Evolutionary conservation across 2,329 filamentous ascomycete genomes (phyloP).

Genomic region (Colletotrichum australisinense): DNA sequence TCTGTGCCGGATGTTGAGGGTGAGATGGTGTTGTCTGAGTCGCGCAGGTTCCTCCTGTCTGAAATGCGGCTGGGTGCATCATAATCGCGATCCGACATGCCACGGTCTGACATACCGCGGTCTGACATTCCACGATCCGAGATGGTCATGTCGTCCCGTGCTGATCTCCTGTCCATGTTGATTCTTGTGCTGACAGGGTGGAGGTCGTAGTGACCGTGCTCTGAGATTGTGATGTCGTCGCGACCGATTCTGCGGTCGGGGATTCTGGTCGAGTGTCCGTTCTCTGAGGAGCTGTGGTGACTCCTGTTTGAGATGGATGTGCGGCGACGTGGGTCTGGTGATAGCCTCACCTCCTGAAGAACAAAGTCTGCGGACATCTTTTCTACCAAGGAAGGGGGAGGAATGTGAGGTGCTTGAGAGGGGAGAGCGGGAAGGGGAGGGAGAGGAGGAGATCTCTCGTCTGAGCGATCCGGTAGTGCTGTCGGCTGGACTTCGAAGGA

Average conservation of each 20-base stretch:
- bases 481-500: constrained; percentile 40
- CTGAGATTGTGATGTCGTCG: constrained; percentile 35
- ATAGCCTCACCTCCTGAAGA: constrained; percentile 34
- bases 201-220: constrained; percentile 35
- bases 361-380: constrained; percentile 34
- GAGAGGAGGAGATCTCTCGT: constrained; percentile 9
- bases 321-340: constrained; percentile 36
- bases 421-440: constrained; percentile 26
- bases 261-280: constrained; percentile 31
- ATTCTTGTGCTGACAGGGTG: constrained; percentile 8
- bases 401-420: constrained; percentile 36
- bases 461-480: not conserved
- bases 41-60: constrained; percentile 34
- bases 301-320: constrained; percentile 42
- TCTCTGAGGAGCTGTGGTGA: constrained; percentile 31
- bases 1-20: constrained; percentile 46
- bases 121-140: constrained; percentile 1
- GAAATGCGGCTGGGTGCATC: constrained; percentile 32
- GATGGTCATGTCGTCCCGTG: constrained; percentile 19
- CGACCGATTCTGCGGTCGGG: constrained; percentile 30
- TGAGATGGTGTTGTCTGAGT: constrained; percentile 43
- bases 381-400: constrained; percentile 35
- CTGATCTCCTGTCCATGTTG: constrained; percentile 12
- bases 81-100: constrained; percentile 19
- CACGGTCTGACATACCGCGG: not conserved